Conservation (phyloP, 2,329 filamentous ascomycete species). For the Proliferodiscus dingleyae region DNA sequence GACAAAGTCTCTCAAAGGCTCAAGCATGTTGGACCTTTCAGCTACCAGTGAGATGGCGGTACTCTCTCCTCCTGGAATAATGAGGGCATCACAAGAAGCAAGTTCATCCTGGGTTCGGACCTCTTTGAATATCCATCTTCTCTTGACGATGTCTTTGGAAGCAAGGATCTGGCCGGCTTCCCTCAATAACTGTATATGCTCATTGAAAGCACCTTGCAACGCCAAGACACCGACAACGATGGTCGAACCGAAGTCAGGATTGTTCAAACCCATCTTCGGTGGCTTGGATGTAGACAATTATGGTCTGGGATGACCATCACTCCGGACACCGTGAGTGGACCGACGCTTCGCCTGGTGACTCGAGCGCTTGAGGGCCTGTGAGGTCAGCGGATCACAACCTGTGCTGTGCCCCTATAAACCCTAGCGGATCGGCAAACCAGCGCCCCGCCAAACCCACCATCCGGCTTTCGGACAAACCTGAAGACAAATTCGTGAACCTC, state of each 20-base stretch:
- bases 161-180: slow-evolving; percentile 55
- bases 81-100: slow-evolving; percentile 69
- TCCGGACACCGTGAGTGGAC: too few species aligned
- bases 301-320: too few species aligned
- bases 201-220: slow-evolving; percentile 87
- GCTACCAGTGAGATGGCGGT: slow-evolving; percentile 90
- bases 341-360: too few species aligned
- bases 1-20: slow-evolving; percentile 83
- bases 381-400: too few species aligned
- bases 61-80: slow-evolving; percentile 92
- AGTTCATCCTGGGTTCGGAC: slow-evolving; percentile 74
- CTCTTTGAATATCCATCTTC: slow-evolving; percentile 54
- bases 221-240: slow-evolving; percentile 60
- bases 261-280: not conserved
- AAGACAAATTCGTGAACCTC: too few species aligned
- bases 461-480: not conserved
- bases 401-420: too few species aligned
- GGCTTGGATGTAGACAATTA: too few species aligned
- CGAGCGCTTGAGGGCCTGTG: not conserved
- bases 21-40: slow-evolving; percentile 71
- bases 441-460: not conserved
- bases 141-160: slow-evolving; percentile 12
- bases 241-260: slow-evolving; percentile 20
- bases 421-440: too few species aligned
- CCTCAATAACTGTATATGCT: slow-evolving; percentile 75